Conservation (phyloP, 2,329 filamentous ascomycete genomes). For the Ophiostoma piceae region DNA sequence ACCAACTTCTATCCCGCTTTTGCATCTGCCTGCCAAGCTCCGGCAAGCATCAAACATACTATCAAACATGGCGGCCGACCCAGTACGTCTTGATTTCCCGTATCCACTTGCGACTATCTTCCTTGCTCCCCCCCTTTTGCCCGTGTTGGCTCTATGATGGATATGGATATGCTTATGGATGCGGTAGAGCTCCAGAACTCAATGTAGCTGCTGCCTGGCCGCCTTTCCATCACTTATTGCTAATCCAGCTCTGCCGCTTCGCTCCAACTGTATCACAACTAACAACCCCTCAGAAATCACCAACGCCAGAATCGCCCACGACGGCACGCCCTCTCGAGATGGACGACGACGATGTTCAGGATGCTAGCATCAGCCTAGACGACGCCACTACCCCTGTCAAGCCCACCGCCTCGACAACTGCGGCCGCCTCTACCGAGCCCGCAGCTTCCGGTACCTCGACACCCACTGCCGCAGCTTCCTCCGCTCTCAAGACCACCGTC, state of each 20-base stretch:
- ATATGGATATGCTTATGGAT: background rate
- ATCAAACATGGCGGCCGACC: constrained; percentile 23
- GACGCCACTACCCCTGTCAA: constrained; percentile 38
- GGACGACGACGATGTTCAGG: constrained; percentile 66
- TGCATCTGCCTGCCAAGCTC: constrained; percentile 14
- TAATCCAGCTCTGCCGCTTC: constrained; percentile 13
- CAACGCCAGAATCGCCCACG: constrained; percentile 57
- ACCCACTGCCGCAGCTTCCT: constrained; percentile 33
- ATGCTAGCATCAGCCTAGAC: constrained; percentile 45
- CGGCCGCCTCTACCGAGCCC: constrained; percentile 32
- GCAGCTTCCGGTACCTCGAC: constrained; percentile 25
- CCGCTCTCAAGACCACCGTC: constrained; percentile 29
- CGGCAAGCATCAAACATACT: constrained; percentile 2
- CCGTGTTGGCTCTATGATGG: constrained; percentile 12
- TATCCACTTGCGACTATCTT: constrained; percentile 20
- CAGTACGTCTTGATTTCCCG: constrained; percentile 21
- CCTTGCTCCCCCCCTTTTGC: constrained; percentile 10
- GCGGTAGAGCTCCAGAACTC: background rate
- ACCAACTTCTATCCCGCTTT: background rate
- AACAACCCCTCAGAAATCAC: constrained; percentile 35
- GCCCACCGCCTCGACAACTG: constrained; percentile 24
- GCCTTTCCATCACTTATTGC: background rate
- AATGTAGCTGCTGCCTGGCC: constrained; percentile 2
- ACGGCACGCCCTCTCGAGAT: constrained; percentile 62
- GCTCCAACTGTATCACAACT: background rate